phyloP scores from a whole-genome alignment of 257 asterid genomes.

The Salvia hispanica region DNA sequence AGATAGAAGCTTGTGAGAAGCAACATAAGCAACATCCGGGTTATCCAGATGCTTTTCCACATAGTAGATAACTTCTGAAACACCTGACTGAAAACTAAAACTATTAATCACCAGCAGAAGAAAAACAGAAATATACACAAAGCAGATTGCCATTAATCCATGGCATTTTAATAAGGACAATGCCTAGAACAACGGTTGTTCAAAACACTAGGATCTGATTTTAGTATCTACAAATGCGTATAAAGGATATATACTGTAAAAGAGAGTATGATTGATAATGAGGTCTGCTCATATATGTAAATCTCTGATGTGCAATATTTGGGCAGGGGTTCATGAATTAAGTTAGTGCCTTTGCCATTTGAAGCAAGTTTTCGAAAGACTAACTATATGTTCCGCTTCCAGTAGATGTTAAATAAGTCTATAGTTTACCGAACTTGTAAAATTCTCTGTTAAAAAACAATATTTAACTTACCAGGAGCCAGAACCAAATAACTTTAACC shows the following conservation, averaged over 20 bases:
- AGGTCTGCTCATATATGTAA: not conserved
- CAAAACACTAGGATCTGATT: not conserved
- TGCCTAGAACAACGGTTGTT: not conserved
- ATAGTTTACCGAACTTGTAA: not conserved
- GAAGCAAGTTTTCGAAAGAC: not conserved
- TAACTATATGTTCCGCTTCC: not conserved
- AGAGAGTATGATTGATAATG: no score
- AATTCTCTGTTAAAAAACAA: no score
- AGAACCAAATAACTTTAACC: no score
- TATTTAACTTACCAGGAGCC: no score
- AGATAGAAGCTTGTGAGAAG: constrained; percentile 78
- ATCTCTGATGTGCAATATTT: not conserved
- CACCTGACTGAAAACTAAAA: constrained; percentile 72
- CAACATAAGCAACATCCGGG: constrained; percentile 63
- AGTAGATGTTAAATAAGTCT: constrained; percentile 1
- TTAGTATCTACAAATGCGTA: no score
- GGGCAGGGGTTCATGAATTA: not conserved
- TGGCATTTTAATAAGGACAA: no score
- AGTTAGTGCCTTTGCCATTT: not conserved
- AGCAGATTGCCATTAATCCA: constrained; percentile 7
- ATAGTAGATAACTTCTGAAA: constrained; percentile 80
- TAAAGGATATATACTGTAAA: no score
- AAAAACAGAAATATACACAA: constrained; percentile 9
- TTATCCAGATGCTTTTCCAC: constrained; percentile 74
- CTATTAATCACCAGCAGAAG: constrained; percentile 20